Evolutionary conservation across 176 grass and related monocot genomes (phyloP), one percentile per base, ranked within the genome.

Genomic region (Carex myosuroides): DNA sequence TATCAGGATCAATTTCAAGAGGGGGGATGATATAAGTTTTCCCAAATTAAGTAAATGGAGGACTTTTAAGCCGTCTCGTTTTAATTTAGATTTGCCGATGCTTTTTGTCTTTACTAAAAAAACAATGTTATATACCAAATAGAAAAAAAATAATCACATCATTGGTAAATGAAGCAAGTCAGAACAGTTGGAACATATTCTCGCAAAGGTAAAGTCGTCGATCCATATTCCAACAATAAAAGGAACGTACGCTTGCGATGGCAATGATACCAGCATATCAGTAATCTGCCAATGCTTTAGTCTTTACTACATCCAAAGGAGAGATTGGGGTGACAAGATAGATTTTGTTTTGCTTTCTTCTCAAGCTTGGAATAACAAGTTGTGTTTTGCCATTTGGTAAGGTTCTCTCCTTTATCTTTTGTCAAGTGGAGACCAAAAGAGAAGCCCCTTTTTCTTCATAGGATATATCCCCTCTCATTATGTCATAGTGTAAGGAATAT

Each of bases 361-460:
- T 88, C 66, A 88, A 88, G 87, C 81, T 88, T 84, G 81, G 87
- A 88, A 88, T 88, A 83, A 84, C 70, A 70, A 87, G 58, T 52
- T 62, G 66, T 46, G 13, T 70, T 56, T 16, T 64, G 81, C 81
- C 87, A 88, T 84, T 84, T 88, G 72, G 84, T 70, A 56, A 84
- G 86, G 86, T 84, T 88, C 86, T 84, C 60, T 61, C 87, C 71
- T 65, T 64, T 73, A 18, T 68, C 81, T 62, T 88, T 88, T 80
- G 35, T 63, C 17, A 80, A 84, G 87, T 84, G 81, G 87, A 68
- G 39, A 85, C 72, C 81, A 88, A 88, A 88, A 88, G 82, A 80
- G 48, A 80, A 70, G 57, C 56, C 46, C 81, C 87, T 80, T 88
- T 87, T 54, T 60, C 9, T 79, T 35, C 7, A 6, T 58, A 41